Conservation (phyloP, 768 basidiomycete species). For the Brasilioporus rufonigricans region DNA sequence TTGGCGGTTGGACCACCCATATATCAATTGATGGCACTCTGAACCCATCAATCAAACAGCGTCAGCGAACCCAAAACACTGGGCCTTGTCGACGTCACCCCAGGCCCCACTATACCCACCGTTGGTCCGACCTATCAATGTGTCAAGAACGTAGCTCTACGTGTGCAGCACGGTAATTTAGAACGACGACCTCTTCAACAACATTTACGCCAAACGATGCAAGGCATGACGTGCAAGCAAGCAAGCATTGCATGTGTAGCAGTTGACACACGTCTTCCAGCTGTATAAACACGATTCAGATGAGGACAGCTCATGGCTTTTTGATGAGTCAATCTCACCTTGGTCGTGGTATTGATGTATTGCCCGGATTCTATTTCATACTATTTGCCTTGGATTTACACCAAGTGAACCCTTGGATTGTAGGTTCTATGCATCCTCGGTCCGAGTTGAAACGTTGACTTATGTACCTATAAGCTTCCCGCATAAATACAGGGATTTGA, state of each 20-base stretch:
- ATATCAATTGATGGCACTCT: not conserved
- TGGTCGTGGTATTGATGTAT: not conserved
- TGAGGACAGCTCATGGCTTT: not conserved
- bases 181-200: slow-evolving; percentile 7
- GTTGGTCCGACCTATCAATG: slow-evolving; percentile 8
- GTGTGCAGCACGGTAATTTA: slow-evolving; percentile 20
- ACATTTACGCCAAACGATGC: not conserved
- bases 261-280: not conserved
- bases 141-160: not conserved
- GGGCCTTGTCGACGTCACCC: slow-evolving; percentile 10
- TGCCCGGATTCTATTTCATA: not conserved
- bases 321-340: not conserved
- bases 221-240: not conserved
- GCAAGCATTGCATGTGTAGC: not conserved
- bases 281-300: not conserved
- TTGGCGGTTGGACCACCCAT: not conserved
- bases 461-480: too few relatives aligned
- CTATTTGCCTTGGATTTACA: not conserved
- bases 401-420: not conserved
- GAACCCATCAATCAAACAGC: too few relatives aligned
- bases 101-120: slow-evolving; percentile 26
- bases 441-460: too few relatives aligned
- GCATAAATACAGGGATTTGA: not conserved
- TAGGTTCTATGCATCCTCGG: too few relatives aligned
- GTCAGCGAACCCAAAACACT: not conserved